Base-by-base conservation (phyloP, 352 stramenopile genomes). In the Pythium aphanidermatum region DNA sequence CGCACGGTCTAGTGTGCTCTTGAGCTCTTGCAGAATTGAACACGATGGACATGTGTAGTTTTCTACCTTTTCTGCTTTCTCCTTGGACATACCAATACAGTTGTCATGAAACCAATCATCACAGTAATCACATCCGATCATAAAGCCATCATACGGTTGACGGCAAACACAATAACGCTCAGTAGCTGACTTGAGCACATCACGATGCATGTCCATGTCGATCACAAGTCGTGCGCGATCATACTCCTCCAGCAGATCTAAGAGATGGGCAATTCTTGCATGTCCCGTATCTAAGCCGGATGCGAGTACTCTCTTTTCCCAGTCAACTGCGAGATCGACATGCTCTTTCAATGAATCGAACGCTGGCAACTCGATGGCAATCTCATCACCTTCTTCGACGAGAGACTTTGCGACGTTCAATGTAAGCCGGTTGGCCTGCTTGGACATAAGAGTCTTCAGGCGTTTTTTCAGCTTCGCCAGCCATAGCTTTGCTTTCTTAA, bases 21-120 rank as follows among this genome's bases (percentile, higher is more conserved):
- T 65, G 35, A 97, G 85, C 12, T 95, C 75, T 48, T 90, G 73
- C n/a, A 96, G 70, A 41, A 95, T 86, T n/a, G 63, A 87, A 57
- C 94, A 98, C 16, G 89, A 95, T 23, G 96, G 76, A 53, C 94
- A 98, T 0, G 92, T 92, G 62, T 97, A 98, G 41, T 97, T 93
- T 33, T 97, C 92, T n/a, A 95, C 83, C 41, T 97, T 97, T 50
- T 97, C 90, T 0, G 85, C 92, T 55, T 97, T 95, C 27, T 96
- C 86, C 57, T 95, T 93, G 1, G 81, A 92, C 69, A 95, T 86
- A 5, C 82, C 82, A 54, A 95, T 92, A 36, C 83, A 95, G 30
- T 83, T 86, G 53, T 93, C 83, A 41, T 95, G 83, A 42, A 93
- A 95, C 83, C 83, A 95, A 39, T 95, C 82, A 38, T 95, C 82